Evolutionary conservation across 257 asterid genomes (phyloP).

Genomic region (Nicotiana knightiana): DNA sequence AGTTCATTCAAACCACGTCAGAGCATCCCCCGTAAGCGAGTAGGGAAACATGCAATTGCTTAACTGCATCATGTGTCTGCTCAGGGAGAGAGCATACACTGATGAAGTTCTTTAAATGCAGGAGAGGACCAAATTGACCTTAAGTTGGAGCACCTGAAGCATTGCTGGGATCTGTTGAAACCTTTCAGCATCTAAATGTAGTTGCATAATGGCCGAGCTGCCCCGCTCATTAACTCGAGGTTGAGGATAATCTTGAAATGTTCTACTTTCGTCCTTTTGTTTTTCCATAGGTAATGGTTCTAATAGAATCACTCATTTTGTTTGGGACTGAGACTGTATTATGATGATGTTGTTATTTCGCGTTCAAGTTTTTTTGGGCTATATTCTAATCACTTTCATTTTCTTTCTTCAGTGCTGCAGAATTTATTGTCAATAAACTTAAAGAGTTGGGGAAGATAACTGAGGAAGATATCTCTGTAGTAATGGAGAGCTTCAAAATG

Average conservation of each 20-base stretch:
- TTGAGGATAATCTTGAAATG: neutral
- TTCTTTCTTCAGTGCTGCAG: constrained; percentile 46
- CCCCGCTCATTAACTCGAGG: neutral
- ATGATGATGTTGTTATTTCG: neutral
- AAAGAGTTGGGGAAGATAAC: constrained; percentile 76
- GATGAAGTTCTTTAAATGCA: neutral
- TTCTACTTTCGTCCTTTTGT: neutral
- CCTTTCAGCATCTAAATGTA: neutral
- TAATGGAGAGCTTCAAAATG: constrained; percentile 53
- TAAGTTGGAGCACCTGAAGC: too few relatives aligned
- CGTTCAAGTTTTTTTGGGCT: neutral
- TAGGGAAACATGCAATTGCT: neutral
- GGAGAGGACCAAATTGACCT: neutral
- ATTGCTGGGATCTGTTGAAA: too few relatives aligned
- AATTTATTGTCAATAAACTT: constrained; percentile 61
- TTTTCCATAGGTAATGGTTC: neutral
- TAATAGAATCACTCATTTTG: too few relatives aligned
- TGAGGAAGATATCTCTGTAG: constrained; percentile 54
- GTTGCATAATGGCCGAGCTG: neutral
- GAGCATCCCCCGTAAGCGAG: neutral
- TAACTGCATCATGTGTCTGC: neutral
- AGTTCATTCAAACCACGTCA: neutral
- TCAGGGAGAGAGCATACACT: neutral
- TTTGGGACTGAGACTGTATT: neutral
- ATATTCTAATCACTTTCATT: neutral